Conservation (phyloP, 176 grass and related monocot species). For the Cymbopogon citratus region DNA sequence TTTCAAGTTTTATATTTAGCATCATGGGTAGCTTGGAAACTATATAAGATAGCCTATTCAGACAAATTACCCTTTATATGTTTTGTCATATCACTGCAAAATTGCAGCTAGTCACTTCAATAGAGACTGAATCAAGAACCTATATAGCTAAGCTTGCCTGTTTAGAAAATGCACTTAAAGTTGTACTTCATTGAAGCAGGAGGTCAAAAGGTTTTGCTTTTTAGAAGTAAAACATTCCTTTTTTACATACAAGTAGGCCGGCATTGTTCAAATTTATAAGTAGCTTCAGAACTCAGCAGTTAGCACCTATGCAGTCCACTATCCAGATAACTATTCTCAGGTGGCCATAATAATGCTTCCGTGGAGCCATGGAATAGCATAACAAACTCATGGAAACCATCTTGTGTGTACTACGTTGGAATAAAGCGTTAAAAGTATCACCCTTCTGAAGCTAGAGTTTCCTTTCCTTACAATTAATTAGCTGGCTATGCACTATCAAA, state of each 20-base stretch:
- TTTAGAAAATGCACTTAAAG: constrained; percentile 24
- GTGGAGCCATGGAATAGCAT: background rate
- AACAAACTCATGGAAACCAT: background rate
- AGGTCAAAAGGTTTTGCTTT: background rate
- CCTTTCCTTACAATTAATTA: background rate
- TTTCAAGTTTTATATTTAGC: constrained; percentile 15
- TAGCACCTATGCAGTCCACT: background rate
- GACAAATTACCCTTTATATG: background rate
- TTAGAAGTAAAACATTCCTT: constrained; percentile 22
- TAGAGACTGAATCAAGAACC: background rate
- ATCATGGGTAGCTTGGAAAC: background rate
- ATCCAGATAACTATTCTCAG: background rate
- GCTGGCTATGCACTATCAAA: background rate
- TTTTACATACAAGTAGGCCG: background rate
- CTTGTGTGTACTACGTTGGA: constrained; percentile 1
- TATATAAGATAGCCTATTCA: constrained; percentile 5
- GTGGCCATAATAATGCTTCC: background rate
- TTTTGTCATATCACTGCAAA: background rate
- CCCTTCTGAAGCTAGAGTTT: background rate
- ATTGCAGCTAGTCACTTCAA: background rate
- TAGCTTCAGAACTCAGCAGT: background rate
- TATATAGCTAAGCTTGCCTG: background rate
- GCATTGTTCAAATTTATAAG: background rate
- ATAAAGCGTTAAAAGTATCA: background rate
- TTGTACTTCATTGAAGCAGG: background rate